Conservation (phyloP, 306 rosid species). For the Sicyos baderoa region DNA sequence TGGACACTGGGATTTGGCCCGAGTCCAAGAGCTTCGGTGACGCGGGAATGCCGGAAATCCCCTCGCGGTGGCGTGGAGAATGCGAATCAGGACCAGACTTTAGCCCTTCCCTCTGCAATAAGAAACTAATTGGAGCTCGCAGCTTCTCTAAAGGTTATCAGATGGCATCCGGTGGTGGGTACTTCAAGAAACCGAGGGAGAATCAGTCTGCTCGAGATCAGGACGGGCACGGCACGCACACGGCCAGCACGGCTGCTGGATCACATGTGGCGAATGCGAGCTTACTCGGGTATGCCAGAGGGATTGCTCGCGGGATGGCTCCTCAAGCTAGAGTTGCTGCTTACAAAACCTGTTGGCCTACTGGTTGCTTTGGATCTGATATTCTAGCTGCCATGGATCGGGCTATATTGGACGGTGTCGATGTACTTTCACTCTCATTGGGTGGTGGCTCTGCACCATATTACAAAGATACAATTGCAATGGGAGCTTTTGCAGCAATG, state of each 20-base stretch:
- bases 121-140: conserved; percentile 82
- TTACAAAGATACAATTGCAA: conserved; percentile 56
- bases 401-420: conserved; percentile 66
- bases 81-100: conserved; percentile 65
- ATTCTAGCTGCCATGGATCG: conserved; percentile 69
- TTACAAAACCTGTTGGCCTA: conserved; percentile 72
- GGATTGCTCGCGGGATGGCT: conserved; percentile 82
- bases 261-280: conserved; percentile 55
- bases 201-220: conserved; percentile 52
- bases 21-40: conserved; percentile 77
- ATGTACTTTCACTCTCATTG: conserved; percentile 68
- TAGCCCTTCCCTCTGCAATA: conserved; percentile 37
- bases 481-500: conserved; percentile 67
- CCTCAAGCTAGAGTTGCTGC: conserved; percentile 54
- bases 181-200: conserved; percentile 31
- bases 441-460: conserved; percentile 83
- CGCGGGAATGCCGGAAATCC: conserved; percentile 56
- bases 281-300: conserved; percentile 64
- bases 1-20: conserved; percentile 88
- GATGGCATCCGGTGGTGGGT: conserved; percentile 47
- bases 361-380: conserved; percentile 76
- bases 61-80: conserved; percentile 61
- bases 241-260: conserved; percentile 85
- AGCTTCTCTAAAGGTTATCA: conserved; percentile 67
- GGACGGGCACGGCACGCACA: conserved; percentile 91